Evolutionary conservation across 176 grass and related monocot species (phyloP).

Genomic region (Bothriochloa decipiens): DNA sequence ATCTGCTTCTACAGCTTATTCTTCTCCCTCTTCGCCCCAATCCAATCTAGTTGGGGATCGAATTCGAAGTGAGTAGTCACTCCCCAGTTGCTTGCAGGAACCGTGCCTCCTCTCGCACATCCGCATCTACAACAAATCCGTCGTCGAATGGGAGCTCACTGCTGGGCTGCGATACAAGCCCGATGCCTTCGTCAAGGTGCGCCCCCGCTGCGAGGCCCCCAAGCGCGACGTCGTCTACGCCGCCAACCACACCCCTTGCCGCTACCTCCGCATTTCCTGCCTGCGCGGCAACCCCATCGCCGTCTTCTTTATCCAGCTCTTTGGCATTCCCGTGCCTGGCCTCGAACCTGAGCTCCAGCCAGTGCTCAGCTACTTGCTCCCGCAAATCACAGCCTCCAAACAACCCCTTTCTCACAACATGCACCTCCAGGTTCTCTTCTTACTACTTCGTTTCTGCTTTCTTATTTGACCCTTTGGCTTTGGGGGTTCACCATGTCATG

Average conservation of each 20-base stretch:
- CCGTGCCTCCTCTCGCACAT: slow-evolving; percentile 86
- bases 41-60: neutral
- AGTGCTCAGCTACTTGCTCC: slow-evolving; percentile 75
- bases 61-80: slow-evolving; percentile 12
- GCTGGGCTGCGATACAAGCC: slow-evolving; percentile 90
- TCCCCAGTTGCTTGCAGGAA: slow-evolving; percentile 54
- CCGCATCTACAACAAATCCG: slow-evolving; percentile 96
- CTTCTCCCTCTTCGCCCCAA: neutral
- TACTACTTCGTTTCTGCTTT: slow-evolving; percentile 18
- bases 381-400: slow-evolving; percentile 75
- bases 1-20: neutral
- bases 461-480: slow-evolving; percentile 1
- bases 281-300: slow-evolving; percentile 90
- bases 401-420: slow-evolving; percentile 74
- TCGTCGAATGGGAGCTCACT: slow-evolving; percentile 94
- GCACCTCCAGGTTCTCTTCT: slow-evolving; percentile 78
- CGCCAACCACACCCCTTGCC: slow-evolving; percentile 76
- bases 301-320: slow-evolving; percentile 94
- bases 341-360: slow-evolving; percentile 92
- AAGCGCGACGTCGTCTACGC: slow-evolving; percentile 92
- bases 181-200: slow-evolving; percentile 84
- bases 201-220: slow-evolving; percentile 74
- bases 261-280: slow-evolving; percentile 89
- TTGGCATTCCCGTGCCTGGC: slow-evolving; percentile 84
- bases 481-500: slow-evolving; percentile 7